Evolutionary conservation across 2,329 filamentous ascomycete genomes (phyloP), one percentile per base, ranked within the genome.

Genomic region (Teratosphaeria gauchensis): DNA sequence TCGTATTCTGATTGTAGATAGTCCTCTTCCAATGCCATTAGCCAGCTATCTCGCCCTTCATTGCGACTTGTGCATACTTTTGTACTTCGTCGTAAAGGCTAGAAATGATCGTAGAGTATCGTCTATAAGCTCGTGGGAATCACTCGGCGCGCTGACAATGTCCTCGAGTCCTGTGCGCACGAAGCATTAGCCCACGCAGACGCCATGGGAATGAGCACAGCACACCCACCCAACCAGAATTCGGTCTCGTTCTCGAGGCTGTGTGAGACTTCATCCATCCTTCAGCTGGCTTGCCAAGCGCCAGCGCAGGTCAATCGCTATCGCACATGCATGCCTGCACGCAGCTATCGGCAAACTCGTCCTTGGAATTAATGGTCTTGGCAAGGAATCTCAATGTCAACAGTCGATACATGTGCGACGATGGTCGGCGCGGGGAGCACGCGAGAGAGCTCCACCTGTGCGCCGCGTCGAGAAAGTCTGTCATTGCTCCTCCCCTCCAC

Each of bases 91-190:
- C 38, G 89, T 87, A 66, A 96, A 83, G 64, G 84, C 82, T 60
- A 99, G 81, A 82, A 92, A 99, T 51, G 84, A 82, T 65, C 94
- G 89, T 65, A 99, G 80, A 62, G 87, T 83, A 73, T 96, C 86
- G 76, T 99, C 94, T 73, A 97, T 88, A 60, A 79, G 75, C 67
- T 84, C 82, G 73, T 87, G 82, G 59, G 80, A 80, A 57, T 80
- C 76, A 73, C 82, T 86, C 66, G 77, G 76, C 56, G 77, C 76
- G 57, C 80, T 81, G 63, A 88, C 77, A 67, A 88, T 86, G 60
- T 83, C 80, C 69, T 88, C 82, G 69, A 89, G 80, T 73, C 87
- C 86, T 89, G 66, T 54, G 19, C 56, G 59, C 32, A 57, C 56
- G 12, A 8, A 51, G 53, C 19, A 56, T 35, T 30, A 54, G 51